Conservation (phyloP, 345 rosid genomes). For the Toxicodendron radicans region DNA sequence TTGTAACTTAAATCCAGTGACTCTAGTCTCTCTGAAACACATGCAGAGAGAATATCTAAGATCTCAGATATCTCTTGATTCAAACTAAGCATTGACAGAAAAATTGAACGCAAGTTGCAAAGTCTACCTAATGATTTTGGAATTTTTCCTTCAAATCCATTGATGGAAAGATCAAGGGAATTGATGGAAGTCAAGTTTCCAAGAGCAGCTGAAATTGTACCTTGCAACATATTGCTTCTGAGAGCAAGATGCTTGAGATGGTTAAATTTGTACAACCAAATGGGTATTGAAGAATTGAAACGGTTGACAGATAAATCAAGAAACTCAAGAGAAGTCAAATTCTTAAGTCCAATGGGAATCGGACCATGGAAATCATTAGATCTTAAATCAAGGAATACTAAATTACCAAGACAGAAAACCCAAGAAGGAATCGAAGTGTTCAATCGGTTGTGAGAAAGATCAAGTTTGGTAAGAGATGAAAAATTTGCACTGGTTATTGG, state of each 20-base stretch:
- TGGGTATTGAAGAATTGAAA: conserved; percentile 11
- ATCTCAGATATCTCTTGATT: background rate
- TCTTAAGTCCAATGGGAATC: background rate
- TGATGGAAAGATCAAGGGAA: conserved; percentile 6
- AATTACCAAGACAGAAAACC: background rate
- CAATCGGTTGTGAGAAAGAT: background rate
- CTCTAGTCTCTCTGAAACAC: background rate
- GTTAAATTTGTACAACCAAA: conserved; percentile 3
- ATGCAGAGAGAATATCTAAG: background rate
- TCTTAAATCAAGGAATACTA: background rate
- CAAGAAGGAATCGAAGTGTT: background rate
- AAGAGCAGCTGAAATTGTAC: conserved; percentile 10
- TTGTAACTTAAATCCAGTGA: background rate
- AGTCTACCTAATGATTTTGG: conserved; percentile 8
- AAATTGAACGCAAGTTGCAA: conserved; percentile 8
- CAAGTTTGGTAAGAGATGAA: background rate
- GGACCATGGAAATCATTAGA: background rate
- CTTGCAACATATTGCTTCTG: background rate
- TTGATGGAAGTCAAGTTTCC: conserved; percentile 22
- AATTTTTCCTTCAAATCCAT: conserved; percentile 2
- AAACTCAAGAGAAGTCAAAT: conserved; percentile 9
- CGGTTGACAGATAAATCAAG: background rate
- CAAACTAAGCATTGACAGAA: background rate
- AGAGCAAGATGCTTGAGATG: conserved; percentile 14
- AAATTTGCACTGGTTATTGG: background rate